Percentiles rank a stretch among this genome's conserved stretches.
phyloP scores from a whole-genome alignment of 495 filamentous ascomycete genomes.

The Penicillium salamii region DNA sequence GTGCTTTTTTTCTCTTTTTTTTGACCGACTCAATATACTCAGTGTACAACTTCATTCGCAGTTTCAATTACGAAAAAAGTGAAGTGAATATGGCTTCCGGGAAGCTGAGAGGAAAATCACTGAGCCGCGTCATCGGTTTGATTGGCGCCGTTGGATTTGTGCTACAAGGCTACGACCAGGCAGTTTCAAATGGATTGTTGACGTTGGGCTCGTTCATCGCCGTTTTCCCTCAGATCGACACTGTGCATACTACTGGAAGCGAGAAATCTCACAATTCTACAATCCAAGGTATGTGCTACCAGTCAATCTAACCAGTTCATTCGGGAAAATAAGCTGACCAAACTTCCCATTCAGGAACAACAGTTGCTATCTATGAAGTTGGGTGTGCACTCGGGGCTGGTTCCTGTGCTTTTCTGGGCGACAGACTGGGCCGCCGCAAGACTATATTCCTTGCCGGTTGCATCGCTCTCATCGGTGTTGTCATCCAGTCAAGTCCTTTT shows the following conservation, averaged over 20 bases:
- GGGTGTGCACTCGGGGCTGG: conserved; percentile 45
- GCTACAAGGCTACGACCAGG: conserved; percentile 49
- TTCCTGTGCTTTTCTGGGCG: conserved; percentile 40
- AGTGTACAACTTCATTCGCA: too few species aligned
- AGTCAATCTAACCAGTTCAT: too few species aligned
- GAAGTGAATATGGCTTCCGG: conserved; percentile 4
- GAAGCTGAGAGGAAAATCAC: conserved; percentile 12
- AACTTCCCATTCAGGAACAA: conserved; percentile 20
- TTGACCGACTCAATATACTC: neutral
- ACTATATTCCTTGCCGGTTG: conserved; percentile 32
- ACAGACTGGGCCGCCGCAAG: conserved; percentile 38
- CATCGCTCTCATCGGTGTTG: conserved; percentile 14
- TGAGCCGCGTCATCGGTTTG: conserved; percentile 13
- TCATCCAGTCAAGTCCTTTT: conserved; percentile 21
- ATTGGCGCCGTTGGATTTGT: conserved; percentile 30
- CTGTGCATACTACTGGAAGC: conserved; percentile 33
- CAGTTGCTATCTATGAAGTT: conserved; percentile 41
- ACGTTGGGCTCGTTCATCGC: conserved; percentile 31
- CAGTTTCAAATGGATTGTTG: conserved; percentile 35
- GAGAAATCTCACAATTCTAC: conserved; percentile 33
- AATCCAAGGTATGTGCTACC: conserved; percentile 26
- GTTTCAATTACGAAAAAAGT: neutral
- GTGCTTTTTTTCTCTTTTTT: neutral
- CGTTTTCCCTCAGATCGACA: conserved; percentile 51
- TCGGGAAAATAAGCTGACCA: neutral